Evolutionary conservation across 306 rosid species (phyloP).

Genomic region (Vigna reflexopilosa): DNA sequence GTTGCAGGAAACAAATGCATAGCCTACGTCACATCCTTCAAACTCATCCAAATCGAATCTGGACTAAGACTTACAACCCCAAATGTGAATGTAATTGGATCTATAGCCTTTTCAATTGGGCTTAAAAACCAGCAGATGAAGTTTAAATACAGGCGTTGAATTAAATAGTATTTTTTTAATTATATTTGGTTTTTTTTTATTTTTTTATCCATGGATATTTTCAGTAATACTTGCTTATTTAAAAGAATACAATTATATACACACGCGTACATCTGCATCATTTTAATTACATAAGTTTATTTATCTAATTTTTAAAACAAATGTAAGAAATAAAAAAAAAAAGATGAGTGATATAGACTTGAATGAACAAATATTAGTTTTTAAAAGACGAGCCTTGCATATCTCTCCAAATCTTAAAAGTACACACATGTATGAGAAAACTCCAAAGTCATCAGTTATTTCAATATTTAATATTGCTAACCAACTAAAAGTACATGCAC

Average conservation of each 20-base stretch:
- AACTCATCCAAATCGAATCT: too few relatives aligned
- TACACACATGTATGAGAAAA: background rate
- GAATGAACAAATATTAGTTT: background rate
- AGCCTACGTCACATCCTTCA: too few relatives aligned
- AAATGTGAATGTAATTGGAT: too few relatives aligned
- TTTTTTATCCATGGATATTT: background rate
- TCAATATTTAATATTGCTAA: background rate
- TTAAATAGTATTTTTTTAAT: background rate
- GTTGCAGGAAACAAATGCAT: too few relatives aligned
- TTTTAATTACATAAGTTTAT: background rate
- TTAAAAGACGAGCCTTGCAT: slow-evolving; percentile 2
- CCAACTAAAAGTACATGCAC: background rate
- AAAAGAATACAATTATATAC: background rate
- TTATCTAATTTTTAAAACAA: background rate
- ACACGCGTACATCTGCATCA: background rate
- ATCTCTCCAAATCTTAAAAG: slow-evolving; percentile 36
- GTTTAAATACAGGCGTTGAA: background rate
- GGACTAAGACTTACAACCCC: too few relatives aligned
- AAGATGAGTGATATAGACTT: background rate
- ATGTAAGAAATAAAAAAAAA: background rate
- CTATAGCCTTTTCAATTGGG: background rate
- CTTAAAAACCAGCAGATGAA: background rate
- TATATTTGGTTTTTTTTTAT: background rate
- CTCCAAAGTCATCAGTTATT: background rate
- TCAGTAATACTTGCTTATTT: background rate